These are phyloP conservation scores for Tetracladium setigerum DNA, from an alignment of 495 filamentous ascomycete genomes.

Conservation along the genomic window DNA sequence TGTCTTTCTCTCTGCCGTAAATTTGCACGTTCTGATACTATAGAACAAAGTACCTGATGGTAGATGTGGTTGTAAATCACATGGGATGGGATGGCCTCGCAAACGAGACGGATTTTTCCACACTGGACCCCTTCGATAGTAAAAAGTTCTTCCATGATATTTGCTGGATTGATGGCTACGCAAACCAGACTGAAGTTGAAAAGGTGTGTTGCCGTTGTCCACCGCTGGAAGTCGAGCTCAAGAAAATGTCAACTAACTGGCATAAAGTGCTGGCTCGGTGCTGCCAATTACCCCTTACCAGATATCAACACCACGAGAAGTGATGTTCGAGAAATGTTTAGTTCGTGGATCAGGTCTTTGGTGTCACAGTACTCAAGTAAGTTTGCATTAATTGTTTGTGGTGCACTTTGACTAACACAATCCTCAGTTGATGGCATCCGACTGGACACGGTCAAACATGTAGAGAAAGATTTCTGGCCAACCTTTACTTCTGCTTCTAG, in stretches of 20 bases:
- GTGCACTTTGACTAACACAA: not conserved
- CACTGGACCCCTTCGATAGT: conserved; percentile 4
- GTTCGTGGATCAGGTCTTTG: conserved; percentile 49
- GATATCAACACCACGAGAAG: conserved; percentile 58
- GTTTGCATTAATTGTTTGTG: not conserved
- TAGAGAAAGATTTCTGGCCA: conserved; percentile 61
- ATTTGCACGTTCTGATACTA: too few relatives aligned
- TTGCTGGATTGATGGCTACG: conserved; percentile 56
- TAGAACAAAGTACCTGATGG: conserved; percentile 4
- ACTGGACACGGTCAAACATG: conserved; percentile 66
- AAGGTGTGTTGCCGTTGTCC: not conserved
- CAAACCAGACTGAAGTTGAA: conserved; percentile 28
- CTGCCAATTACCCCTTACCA: conserved; percentile 49
- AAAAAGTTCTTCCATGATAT: conserved; percentile 54
- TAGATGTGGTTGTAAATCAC: conserved; percentile 11
- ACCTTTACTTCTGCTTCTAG: conserved; percentile 56
- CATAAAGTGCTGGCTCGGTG: conserved; percentile 55
- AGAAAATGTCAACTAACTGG: not conserved
- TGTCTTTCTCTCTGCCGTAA: too few relatives aligned
- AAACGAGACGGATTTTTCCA: not conserved
- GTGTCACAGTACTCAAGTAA: conserved; percentile 1
- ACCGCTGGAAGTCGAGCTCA: not conserved
- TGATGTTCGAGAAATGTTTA: conserved; percentile 48
- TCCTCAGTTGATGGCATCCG: conserved; percentile 65
- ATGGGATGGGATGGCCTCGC: conserved; percentile 3